Percentiles rank a stretch among this genome's conserved stretches.
phyloP scores from a whole-genome alignment of 129 eudicot genomes.

The Arctium lappa region DNA sequence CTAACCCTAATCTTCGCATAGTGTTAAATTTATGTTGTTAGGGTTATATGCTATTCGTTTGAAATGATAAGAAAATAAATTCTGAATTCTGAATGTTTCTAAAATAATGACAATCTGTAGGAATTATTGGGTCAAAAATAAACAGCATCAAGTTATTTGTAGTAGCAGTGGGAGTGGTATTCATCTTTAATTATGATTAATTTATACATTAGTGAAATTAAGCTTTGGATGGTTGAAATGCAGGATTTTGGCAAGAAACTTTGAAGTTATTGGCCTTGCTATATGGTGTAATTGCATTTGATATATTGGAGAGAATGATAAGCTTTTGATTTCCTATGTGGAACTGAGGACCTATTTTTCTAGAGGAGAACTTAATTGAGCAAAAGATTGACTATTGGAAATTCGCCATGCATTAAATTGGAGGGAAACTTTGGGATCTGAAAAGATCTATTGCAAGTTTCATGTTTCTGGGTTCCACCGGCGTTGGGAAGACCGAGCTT shows the following conservation, averaged over 20 bases:
- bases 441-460: slow-evolving; percentile 91
- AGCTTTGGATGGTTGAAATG: not conserved
- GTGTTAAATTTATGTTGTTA: not conserved
- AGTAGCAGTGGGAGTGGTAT: not conserved
- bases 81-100: not conserved
- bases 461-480: slow-evolving; percentile 99
- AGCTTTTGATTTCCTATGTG: not conserved
- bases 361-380: not conserved
- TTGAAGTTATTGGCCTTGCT: not conserved
- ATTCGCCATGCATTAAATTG: not conserved
- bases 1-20: slow-evolving; percentile 5
- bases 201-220: not conserved
- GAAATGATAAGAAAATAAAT: not conserved
- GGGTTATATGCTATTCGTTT: not conserved
- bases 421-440: slow-evolving; percentile 40
- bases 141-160: not conserved
- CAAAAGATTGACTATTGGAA: not conserved
- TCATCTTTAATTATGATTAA: not conserved
- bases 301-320: not conserved
- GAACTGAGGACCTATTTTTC: no score
- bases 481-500: slow-evolving; percentile 96
- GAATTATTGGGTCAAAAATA: not conserved
- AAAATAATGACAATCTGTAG: not conserved
- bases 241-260: not conserved
- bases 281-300: not conserved